Conservation (phyloP, 192 early-diverging fungal species). For the Podila minutissima region DNA sequence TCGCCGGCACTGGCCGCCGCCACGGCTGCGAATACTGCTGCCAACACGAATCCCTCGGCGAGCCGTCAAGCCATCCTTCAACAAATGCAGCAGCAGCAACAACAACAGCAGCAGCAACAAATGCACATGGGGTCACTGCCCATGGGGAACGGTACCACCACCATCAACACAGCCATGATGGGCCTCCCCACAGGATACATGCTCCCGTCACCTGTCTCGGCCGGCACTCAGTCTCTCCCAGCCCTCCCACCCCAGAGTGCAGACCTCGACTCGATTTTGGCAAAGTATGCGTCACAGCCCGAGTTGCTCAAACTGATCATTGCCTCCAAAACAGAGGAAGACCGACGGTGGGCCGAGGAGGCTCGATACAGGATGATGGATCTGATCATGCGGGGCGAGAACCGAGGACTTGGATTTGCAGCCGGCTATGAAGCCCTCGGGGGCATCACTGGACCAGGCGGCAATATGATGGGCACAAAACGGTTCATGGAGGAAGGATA, state of each 20-base stretch:
- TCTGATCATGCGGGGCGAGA: conserved; percentile 32
- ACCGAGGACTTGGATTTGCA: conserved; percentile 24
- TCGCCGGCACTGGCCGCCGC: conserved; percentile 43
- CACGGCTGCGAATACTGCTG: conserved; percentile 42
- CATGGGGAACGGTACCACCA: conserved; percentile 14
- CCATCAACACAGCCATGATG: conserved; percentile 52
- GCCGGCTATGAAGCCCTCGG: conserved; percentile 30
- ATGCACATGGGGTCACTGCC: conserved; percentile 28
- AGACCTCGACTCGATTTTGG: conserved; percentile 58
- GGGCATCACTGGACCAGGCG: conserved; percentile 21
- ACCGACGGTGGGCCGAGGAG: conserved; percentile 61
- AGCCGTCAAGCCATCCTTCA: conserved; percentile 41
- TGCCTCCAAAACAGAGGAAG: conserved; percentile 61
- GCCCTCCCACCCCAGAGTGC: conserved; percentile 15
- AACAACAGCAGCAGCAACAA: conserved; percentile 29
- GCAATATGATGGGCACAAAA: conserved; percentile 33
- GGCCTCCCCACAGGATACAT: conserved; percentile 23
- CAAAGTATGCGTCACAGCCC: conserved; percentile 54
- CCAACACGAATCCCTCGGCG: conserved; percentile 33
- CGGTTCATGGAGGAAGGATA: conserved; percentile 37
- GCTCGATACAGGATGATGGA: conserved; percentile 53
- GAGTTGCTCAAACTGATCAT: conserved; percentile 60
- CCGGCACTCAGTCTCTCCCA: conserved; percentile 15
- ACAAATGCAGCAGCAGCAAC: not conserved
- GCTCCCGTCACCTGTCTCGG: conserved; percentile 27